These are phyloP conservation scores for Boletus bicolor DNA, from an alignment of 768 basidiomycete species.

Conservation along the genomic window DNA sequence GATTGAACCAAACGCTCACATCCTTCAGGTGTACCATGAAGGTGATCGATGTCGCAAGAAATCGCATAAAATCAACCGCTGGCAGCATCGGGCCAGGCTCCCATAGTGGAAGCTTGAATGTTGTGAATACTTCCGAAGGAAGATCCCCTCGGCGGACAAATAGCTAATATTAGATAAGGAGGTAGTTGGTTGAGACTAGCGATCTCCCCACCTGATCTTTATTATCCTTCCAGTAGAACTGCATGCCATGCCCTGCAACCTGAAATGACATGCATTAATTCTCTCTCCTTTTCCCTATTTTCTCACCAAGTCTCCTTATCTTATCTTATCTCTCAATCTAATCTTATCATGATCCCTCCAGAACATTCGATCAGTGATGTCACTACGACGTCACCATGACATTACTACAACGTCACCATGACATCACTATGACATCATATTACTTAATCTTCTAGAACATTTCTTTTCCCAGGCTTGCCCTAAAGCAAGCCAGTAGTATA, in stretches of 20 bases:
- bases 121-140: slow-evolving; percentile 56
- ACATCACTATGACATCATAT: too few species aligned
- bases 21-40: slow-evolving; percentile 79
- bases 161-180: slow-evolving; percentile 42
- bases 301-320: too few species aligned
- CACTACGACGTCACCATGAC: too few species aligned
- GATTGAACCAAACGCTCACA: slow-evolving; percentile 78
- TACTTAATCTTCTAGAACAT: too few species aligned
- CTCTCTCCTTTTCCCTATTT: too few species aligned
- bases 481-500: too few species aligned
- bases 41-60: slow-evolving; percentile 84
- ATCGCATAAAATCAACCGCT: slow-evolving; percentile 80
- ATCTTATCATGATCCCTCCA: too few species aligned
- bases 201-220: slow-evolving; percentile 53
- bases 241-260: slow-evolving; percentile 74
- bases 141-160: slow-evolving; percentile 70
- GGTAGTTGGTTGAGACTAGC: neutral
- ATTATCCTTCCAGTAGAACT: slow-evolving; percentile 84
- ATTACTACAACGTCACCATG: too few species aligned
- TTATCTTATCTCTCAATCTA: too few species aligned
- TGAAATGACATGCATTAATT: too few species aligned
- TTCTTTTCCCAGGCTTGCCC: too few species aligned
- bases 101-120: slow-evolving; percentile 80
- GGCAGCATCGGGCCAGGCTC: slow-evolving; percentile 73
- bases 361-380: too few species aligned